phyloP scores from a whole-genome alignment of 2,329 filamentous ascomycete genomes.

The Hortaea werneckii region DNA sequence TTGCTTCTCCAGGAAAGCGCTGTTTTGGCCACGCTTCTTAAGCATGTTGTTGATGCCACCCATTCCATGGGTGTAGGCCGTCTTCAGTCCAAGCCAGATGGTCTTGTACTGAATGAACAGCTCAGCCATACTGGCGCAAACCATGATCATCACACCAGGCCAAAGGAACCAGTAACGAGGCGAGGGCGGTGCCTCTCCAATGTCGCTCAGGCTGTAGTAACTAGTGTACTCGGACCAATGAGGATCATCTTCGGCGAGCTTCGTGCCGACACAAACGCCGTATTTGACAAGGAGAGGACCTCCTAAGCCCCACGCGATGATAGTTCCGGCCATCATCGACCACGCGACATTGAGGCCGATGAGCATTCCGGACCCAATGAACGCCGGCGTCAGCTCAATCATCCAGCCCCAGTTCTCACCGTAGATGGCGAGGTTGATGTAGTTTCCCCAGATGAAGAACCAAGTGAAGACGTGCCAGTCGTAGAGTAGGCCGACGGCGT shows the following conservation, averaged over 20 bases:
- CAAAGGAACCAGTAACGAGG: slow-evolving; percentile 45
- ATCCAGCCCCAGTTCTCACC: slow-evolving; percentile 55
- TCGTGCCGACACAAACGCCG: slow-evolving; percentile 36
- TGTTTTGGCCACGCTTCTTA: slow-evolving; percentile 32
- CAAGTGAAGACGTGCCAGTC: slow-evolving; percentile 31
- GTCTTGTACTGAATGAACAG: slow-evolving; percentile 25
- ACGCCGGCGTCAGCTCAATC: slow-evolving; percentile 7
- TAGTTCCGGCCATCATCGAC: slow-evolving; percentile 48
- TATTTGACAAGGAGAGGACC: slow-evolving; percentile 47
- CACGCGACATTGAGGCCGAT: slow-evolving; percentile 49
- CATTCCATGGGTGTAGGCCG: slow-evolving; percentile 39
- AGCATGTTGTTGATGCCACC: slow-evolving; percentile 32
- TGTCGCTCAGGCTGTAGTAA: slow-evolving; percentile 30
- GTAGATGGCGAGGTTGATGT: slow-evolving; percentile 41
- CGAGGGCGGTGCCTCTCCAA: slow-evolving; percentile 34
- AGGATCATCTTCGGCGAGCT: slow-evolving; percentile 23
- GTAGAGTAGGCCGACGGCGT: slow-evolving; percentile 51
- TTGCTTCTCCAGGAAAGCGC: slow-evolving; percentile 35
- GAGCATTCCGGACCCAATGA: slow-evolving; percentile 35
- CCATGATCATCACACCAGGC: slow-evolving; percentile 43
- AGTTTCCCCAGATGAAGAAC: slow-evolving; percentile 47
- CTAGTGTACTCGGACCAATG: slow-evolving; percentile 35
- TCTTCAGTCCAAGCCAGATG: slow-evolving; percentile 37
- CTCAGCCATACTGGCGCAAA: slow-evolving; percentile 38
- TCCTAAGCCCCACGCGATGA: slow-evolving; percentile 49